phyloP scores from a whole-genome alignment of 2,329 filamentous ascomycete genomes.

The Shiraia sp. region DNA sequence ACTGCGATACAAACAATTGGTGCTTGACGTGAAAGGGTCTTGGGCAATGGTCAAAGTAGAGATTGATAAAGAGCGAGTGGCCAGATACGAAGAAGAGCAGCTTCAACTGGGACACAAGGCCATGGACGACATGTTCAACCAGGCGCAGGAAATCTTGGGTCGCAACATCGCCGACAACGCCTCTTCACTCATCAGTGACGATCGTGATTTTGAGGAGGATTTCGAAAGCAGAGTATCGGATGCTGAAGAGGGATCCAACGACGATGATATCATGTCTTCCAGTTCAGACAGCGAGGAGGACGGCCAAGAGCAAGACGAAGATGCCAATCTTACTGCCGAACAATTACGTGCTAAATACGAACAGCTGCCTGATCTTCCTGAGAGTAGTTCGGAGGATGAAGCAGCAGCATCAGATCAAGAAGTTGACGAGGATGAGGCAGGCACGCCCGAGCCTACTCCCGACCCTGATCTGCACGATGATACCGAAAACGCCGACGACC shows the following conservation, averaged over 20 bases:
- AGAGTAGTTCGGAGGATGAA: conserved; percentile 39
- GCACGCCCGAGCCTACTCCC: conserved; percentile 34
- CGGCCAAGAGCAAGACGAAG: conserved; percentile 54
- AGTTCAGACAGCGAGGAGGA: conserved; percentile 44
- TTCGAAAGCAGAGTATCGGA: conserved; percentile 46
- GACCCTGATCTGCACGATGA: conserved; percentile 32
- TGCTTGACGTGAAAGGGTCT: conserved; percentile 64
- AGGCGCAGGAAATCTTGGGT: conserved; percentile 59
- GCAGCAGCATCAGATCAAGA: conserved; percentile 42
- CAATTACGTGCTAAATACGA: conserved; percentile 72
- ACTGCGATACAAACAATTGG: conserved; percentile 71
- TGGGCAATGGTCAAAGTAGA: conserved; percentile 64
- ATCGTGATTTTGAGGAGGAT: conserved; percentile 47
- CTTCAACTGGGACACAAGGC: conserved; percentile 62
- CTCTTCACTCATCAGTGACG: conserved; percentile 45
- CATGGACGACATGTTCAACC: conserved; percentile 72
- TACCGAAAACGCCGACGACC: conserved; percentile 18
- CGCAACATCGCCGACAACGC: conserved; percentile 41
- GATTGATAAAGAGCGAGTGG: conserved; percentile 59
- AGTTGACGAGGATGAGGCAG: conserved; percentile 29
- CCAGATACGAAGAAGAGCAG: conserved; percentile 65
- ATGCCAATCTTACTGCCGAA: conserved; percentile 70
- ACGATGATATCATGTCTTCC: conserved; percentile 47
- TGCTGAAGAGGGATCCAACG: conserved; percentile 43
- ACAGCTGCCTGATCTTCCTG: conserved; percentile 57